Base-by-base conservation (phyloP, 1,284 basidiomycete species). In the Athelia sp. region DNA sequence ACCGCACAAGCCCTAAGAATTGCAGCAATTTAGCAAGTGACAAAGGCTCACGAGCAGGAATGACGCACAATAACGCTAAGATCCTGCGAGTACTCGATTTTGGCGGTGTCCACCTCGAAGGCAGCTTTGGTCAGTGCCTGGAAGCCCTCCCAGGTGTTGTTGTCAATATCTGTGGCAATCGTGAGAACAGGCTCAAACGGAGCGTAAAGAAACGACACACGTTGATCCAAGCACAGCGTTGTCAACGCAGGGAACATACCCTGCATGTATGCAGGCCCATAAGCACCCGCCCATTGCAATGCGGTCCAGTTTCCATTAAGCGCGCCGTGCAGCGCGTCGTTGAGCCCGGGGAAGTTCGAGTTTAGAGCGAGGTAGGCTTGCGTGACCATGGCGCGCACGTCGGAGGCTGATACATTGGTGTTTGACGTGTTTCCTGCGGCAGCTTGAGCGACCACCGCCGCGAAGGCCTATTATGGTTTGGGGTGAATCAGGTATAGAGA, bases 61-160 rank as follows among this genome's bases (percentile, higher is more conserved):
- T n/a, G 9, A n/a, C 36, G 15, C 19, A 40, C 36, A n/a, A 17
- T 6, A 9, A 40, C 9, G 36, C n/a, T 21, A 9, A 40, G 36
- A n/a, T 40, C 15, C 15, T 17, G 19, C 19, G 19, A 17, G 36
- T 40, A 40, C n/a, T 40, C 8, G 6, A 40, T 21, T 6, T 21
- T 32, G 31, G 38, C 22, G 24, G 22, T 14, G 42, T 35, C 32
- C 17, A 17, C 8, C 24, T n/a, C 22, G 26, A 40, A 18, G 36
- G 44, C 14, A 31, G 38, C 38, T 35, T 50, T 44, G 15, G 22
- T 48, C n/a, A 40, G 15, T n/a, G 15, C 19, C 15, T 49, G 36
- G 49, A 34, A 54, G 32, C 52, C 52, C 32, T 50, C 50, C 31
- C 51, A 54, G 19, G 50, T 54, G 40, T 54, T 51, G 23, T 54